Evolutionary conservation across 768 basidiomycete species (phyloP).

Genomic region (Cystoderma amianthinum): DNA sequence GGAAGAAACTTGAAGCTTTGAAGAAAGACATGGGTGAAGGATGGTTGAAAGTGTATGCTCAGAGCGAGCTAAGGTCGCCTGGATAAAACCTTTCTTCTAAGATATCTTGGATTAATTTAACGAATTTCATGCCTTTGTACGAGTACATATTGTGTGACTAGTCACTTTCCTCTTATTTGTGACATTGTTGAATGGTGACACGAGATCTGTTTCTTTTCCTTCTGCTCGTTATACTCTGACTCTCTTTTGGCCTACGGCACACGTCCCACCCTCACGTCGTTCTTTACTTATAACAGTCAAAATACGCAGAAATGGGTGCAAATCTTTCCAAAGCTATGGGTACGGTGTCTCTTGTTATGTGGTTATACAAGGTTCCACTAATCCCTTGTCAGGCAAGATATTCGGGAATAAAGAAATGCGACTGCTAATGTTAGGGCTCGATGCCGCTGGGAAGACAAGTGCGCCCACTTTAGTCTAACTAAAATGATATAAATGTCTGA

Average conservation of each 20-base stretch:
- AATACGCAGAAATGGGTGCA: conserved; percentile 59
- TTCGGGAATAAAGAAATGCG: conserved; percentile 99
- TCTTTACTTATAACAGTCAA: conserved; percentile 46
- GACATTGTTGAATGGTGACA: conserved; percentile 1
- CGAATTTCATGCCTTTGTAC: too few relatives aligned
- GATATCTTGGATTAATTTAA: background rate
- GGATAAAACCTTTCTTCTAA: conserved; percentile 1
- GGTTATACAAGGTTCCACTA: conserved; percentile 1
- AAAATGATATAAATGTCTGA: conserved; percentile 3
- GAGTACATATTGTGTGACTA: too few relatives aligned
- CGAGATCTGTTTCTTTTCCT: conserved; percentile 5
- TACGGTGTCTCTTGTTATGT: conserved; percentile 22
- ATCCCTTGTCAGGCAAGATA: conserved; percentile 60
- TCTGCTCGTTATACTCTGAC: conserved; percentile 8
- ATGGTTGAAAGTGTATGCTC: conserved; percentile 79
- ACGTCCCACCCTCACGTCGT: conserved; percentile 35
- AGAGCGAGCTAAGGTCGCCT: conserved; percentile 13
- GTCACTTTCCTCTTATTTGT: too few relatives aligned
- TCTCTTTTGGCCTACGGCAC: conserved; percentile 11
- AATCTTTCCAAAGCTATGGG: conserved; percentile 83
- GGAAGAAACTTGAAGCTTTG: conserved; percentile 73
- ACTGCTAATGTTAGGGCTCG: conserved; percentile 92
- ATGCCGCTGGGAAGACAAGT: conserved; percentile 99
- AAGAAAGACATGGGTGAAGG: conserved; percentile 86
- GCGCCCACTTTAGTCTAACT: conserved; percentile 28